Base-by-base conservation (phyloP, 306 rosid genomes). In the Malus domestica region DNA sequence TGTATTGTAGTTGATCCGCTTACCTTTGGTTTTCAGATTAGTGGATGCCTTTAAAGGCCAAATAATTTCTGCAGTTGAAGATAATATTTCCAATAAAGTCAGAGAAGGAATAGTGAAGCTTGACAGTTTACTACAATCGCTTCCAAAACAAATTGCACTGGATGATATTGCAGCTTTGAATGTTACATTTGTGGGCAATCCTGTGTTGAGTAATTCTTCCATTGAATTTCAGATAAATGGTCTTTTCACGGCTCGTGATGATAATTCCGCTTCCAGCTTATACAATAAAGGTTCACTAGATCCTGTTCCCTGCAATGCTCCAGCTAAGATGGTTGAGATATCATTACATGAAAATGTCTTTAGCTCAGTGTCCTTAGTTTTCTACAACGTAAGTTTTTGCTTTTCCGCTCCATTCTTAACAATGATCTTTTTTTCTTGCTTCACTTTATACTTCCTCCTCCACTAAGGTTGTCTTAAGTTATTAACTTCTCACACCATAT, bases 271-370 rank as follows among this genome's bases (percentile, higher is more conserved):
- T 62, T 69, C 90, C 72, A 72, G 80, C 75, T 55, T 73, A 77
- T 65, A 58, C 82, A 76, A 57, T 58, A 72, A 76, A 42, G 85
- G 60, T 67, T 73, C 66, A 51, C 38, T 78, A 68, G 66, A 76
- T 80, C 80, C 79, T 66, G 71, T 82, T 80, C 67, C 81, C 62
- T 84, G 84, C 81, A 83, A 82, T 30, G 88, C 81, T 78, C 77
- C 85, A 40, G 87, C 76, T 55, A 88, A 87, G 84, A 93, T 93
- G 98, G 74, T 90, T 71, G 83, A 86, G 83, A 78, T 93, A 69
- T 90, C 96, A 44, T 67, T 91, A 51, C 96, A 91, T 69, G 97
- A 91, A 88, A 76, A 79, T 57, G 89, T 93, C 60, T 83, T 93
- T 73, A 81, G 87, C 76, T 91, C 98, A 6, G 87, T 87, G 67